Conservation (phyloP, 1,284 basidiomycete species). For the Ustilago tritici region DNA sequence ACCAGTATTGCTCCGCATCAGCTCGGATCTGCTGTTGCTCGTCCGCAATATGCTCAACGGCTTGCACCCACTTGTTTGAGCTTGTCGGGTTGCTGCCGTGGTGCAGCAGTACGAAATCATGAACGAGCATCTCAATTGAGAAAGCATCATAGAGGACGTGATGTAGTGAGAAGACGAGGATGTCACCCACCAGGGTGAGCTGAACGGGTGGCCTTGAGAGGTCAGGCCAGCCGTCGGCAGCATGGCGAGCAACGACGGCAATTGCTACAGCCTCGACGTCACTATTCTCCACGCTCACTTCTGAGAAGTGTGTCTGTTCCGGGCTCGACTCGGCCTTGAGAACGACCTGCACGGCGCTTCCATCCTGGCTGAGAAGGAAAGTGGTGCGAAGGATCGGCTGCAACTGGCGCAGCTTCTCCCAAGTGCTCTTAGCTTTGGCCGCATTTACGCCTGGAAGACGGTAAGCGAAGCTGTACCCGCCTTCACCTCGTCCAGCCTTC, state of each 20-base stretch:
- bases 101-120: constrained; percentile 55
- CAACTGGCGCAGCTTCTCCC: constrained; percentile 43
- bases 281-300: constrained; percentile 4
- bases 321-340: constrained; percentile 6
- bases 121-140: constrained; percentile 56
- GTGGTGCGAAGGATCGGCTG: constrained; percentile 61
- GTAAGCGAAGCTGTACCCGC: constrained; percentile 57
- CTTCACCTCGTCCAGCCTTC: constrained; percentile 20
- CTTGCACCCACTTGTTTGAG: constrained; percentile 29
- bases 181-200: constrained; percentile 37
- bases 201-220: constrained; percentile 28
- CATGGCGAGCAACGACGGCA: constrained; percentile 16
- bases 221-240: constrained; percentile 30
- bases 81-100: constrained; percentile 11
- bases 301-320: constrained; percentile 7
- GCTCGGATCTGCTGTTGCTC: constrained; percentile 13
- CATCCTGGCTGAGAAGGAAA: constrained; percentile 36
- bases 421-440: constrained; percentile 34
- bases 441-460: constrained; percentile 22
- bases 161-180: constrained; percentile 59
- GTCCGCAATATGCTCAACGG: constrained; percentile 22
- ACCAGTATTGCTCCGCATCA: constrained; percentile 36
- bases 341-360: constrained; percentile 44
- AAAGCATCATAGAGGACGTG: constrained; percentile 67
- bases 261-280: constrained; percentile 12